These are phyloP conservation scores for Erodium maritimum DNA, from an alignment of 345 rosid species.

Conservation along the genomic window DNA sequence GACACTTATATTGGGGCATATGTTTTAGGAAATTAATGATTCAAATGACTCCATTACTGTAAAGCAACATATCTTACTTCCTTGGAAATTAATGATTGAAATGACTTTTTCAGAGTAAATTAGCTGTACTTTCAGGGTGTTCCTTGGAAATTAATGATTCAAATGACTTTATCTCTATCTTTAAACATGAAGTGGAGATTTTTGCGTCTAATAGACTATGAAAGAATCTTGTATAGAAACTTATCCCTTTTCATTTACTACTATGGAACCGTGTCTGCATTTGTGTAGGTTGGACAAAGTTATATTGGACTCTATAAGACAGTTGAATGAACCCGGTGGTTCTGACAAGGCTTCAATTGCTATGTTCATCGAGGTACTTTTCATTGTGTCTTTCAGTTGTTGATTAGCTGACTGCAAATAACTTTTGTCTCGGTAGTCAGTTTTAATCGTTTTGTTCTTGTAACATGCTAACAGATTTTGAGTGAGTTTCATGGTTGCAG, in stretches of 20 bases:
- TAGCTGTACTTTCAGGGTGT: too few relatives aligned
- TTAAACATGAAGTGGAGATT: background rate
- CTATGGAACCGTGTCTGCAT: constrained; percentile 5
- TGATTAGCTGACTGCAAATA: background rate
- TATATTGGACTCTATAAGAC: constrained; percentile 63
- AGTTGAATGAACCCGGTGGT: constrained; percentile 73
- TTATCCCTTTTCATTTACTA: background rate
- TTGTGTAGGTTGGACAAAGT: constrained; percentile 64
- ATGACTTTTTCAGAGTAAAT: too few relatives aligned
- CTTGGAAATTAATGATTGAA: background rate
- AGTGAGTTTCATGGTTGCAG: too few relatives aligned
- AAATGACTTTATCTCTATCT: background rate
- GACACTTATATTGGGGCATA: too few relatives aligned
- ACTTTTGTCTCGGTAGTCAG: constrained; percentile 1
- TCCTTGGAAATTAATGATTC: background rate
- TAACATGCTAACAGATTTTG: too few relatives aligned
- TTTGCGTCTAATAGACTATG: background rate
- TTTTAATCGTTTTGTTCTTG: too few relatives aligned
- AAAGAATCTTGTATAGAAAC: background rate
- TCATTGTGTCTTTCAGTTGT: constrained; percentile 1
- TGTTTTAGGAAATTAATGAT: too few relatives aligned
- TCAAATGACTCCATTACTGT: too few relatives aligned
- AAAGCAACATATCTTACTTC: too few relatives aligned
- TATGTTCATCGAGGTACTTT: constrained; percentile 62
- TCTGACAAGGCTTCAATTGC: constrained; percentile 77